Evolutionary conservation across 345 rosid genomes (phyloP).

Genomic region (Streptanthus diversifolius): DNA sequence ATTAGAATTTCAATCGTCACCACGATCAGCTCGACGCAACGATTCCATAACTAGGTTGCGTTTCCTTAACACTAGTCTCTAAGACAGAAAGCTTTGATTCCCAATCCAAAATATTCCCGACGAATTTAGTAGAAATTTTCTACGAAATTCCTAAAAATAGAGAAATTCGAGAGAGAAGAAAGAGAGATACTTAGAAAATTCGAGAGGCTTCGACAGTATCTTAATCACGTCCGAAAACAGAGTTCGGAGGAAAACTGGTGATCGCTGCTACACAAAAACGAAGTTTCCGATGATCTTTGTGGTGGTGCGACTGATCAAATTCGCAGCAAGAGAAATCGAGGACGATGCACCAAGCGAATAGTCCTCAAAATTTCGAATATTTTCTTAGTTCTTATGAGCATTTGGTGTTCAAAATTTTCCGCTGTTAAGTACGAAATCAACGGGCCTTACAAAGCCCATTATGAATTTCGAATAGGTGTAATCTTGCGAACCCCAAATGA

Average conservation of each 20-base stretch:
- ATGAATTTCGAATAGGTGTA: neutral
- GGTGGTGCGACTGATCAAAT: neutral
- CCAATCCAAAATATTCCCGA: slow-evolving; percentile 5
- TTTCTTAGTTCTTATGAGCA: neutral
- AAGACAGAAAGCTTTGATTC: neutral
- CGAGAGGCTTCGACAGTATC: slow-evolving; percentile 3
- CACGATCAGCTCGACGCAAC: neutral
- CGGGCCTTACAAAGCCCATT: slow-evolving; percentile 19
- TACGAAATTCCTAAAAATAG: neutral
- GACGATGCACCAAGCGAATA: slow-evolving; percentile 10
- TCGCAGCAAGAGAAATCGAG: neutral
- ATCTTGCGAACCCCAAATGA: too few relatives aligned
- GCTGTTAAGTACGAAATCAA: neutral
- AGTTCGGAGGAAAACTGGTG: neutral
- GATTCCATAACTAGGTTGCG: slow-evolving; percentile 1
- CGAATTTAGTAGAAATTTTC: neutral
- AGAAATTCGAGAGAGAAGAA: neutral
- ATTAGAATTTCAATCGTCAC: neutral
- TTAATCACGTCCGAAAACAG: neutral
- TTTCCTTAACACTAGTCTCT: neutral
- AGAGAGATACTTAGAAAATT: slow-evolving; percentile 1
- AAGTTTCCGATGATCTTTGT: neutral
- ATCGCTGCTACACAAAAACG: neutral
- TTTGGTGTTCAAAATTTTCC: neutral
- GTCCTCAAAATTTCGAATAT: slow-evolving; percentile 17